A percentile compares a stretch with the other conserved stretches of the same genome.
These are phyloP conservation scores for Metschnikowia gelsemii DNA, from an alignment of 805 yeast species.

Conservation along the genomic window DNA sequence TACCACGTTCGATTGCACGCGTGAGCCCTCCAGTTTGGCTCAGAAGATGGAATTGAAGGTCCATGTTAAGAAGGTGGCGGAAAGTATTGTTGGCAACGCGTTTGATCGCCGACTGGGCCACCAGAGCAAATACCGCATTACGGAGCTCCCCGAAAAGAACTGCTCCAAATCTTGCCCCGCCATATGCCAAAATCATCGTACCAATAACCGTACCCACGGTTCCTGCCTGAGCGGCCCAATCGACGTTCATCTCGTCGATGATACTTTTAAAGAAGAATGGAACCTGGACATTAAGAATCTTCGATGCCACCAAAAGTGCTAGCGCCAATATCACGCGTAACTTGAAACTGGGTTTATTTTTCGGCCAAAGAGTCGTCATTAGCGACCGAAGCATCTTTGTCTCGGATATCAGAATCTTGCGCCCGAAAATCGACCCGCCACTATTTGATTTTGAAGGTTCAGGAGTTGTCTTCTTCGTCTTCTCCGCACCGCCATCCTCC, in stretches of 20 bases:
- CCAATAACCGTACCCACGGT: conserved; percentile 66
- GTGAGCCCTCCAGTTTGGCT: conserved; percentile 96
- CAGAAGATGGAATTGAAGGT: conserved; percentile 83
- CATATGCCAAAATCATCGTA: conserved; percentile 76
- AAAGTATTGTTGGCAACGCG: conserved; percentile 88
- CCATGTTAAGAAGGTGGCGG: conserved; percentile 76
- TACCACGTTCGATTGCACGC: conserved; percentile 95
- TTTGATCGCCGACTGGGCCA: conserved; percentile 91
- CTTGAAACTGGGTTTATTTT: conserved; percentile 61
- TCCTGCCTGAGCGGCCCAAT: conserved; percentile 67
- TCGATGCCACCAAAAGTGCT: conserved; percentile 70
- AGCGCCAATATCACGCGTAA: conserved; percentile 76
- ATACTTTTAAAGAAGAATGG: conserved; percentile 89
- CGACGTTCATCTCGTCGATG: conserved; percentile 89
- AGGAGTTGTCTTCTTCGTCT: not conserved
- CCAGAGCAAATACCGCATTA: conserved; percentile 93
- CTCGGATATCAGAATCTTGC: conserved; percentile 39
- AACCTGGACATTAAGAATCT: conserved; percentile 88
- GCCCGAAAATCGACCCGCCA: conserved; percentile 15
- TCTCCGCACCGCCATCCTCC: not conserved
- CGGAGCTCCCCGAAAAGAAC: conserved; percentile 91
- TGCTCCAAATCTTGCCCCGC: conserved; percentile 91
- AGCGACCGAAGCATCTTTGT: conserved; percentile 61
- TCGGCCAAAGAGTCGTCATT: conserved; percentile 79
- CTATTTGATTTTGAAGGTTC: not conserved